Evolutionary conservation across 2,329 filamentous ascomycete genomes (phyloP).

Genomic region (Cladorrhinum sp.): DNA sequence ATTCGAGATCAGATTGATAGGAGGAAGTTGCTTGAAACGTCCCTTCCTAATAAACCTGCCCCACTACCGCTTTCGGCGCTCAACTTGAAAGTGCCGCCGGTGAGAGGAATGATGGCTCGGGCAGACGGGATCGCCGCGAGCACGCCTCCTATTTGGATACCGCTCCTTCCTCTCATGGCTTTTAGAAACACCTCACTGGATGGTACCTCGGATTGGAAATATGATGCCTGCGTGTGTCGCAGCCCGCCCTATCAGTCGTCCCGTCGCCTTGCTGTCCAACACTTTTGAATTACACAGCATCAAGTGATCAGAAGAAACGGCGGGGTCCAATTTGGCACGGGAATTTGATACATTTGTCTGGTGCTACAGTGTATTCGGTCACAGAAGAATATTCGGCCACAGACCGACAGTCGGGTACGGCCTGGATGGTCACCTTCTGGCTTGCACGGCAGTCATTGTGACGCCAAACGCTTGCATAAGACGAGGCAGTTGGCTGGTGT

Average conservation of each 20-base stretch:
- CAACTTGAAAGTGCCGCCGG: too few relatives aligned
- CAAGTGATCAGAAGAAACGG: not conserved
- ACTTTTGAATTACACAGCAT: not conserved
- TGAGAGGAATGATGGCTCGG: too few relatives aligned
- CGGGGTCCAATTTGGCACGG: not conserved
- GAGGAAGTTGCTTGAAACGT: not conserved
- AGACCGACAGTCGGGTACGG: conserved; percentile 1
- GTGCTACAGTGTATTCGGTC: not conserved
- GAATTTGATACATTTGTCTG: not conserved
- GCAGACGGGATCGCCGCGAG: too few relatives aligned
- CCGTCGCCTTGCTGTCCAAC: not conserved
- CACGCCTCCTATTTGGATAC: not conserved
- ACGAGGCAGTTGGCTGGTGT: not conserved
- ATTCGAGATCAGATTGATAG: not conserved
- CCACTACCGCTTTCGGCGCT: not conserved
- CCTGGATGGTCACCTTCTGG: not conserved
- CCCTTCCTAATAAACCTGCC: not conserved
- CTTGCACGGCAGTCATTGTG: not conserved
- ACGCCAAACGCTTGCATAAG: too few relatives aligned
- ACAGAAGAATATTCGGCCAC: conserved; percentile 1
- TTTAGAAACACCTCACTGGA: not conserved
- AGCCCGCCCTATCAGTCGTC: too few relatives aligned
- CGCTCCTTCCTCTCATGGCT: not conserved
- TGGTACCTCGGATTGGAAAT: too few relatives aligned
- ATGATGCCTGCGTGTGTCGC: too few relatives aligned